A percentile compares a stretch with the other conserved stretches of the same genome.
phyloP scores from a whole-genome alignment of 2,329 filamentous ascomycete genomes.

The Fusarium longipes region DNA sequence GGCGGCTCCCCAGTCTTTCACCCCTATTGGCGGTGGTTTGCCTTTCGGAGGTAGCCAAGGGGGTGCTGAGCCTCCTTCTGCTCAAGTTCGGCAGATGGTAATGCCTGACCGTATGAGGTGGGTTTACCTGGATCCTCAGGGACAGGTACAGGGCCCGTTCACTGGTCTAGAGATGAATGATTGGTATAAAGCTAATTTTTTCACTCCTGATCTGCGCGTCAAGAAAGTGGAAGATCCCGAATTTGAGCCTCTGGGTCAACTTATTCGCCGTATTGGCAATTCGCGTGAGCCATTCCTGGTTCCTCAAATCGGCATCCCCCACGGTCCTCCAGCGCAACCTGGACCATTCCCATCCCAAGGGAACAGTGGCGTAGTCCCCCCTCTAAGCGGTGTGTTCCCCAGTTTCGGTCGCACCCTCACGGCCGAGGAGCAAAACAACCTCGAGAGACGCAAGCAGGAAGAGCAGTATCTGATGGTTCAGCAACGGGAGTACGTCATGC shows the following conservation, averaged over 20 bases:
- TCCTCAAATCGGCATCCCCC: conserved; percentile 93
- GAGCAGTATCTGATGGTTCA: conserved; percentile 97
- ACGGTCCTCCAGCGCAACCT: conserved; percentile 75
- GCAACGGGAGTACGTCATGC: conserved; percentile 91
- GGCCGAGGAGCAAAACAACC: conserved; percentile 96
- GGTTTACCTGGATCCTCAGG: conserved; percentile 97
- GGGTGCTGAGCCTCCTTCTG: conserved; percentile 64
- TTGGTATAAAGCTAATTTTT: conserved; percentile 99
- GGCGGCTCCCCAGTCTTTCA: conserved; percentile 51
- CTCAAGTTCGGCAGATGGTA: conserved; percentile 89
- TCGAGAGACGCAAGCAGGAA: conserved; percentile 96
- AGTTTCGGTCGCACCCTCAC: conserved; percentile 97
- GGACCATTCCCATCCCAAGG: conserved; percentile 62
- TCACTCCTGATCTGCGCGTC: conserved; percentile 91
- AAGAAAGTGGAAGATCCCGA: conserved; percentile 94
- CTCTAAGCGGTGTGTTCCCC: conserved; percentile 92
- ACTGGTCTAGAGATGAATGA: conserved; percentile 99
- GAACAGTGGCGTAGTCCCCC: conserved; percentile 78
- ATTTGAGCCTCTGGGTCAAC: conserved; percentile 93
- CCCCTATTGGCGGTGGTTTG: conserved; percentile 50
- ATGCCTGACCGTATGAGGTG: conserved; percentile 99
- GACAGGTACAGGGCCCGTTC: conserved; percentile 91
- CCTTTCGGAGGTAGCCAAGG: conserved; percentile 53
- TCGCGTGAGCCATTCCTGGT: conserved; percentile 97
- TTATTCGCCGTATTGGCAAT: conserved; percentile 96